phyloP scores from a whole-genome alignment of 208 protist genomes.

The Angomonas deanei region DNA sequence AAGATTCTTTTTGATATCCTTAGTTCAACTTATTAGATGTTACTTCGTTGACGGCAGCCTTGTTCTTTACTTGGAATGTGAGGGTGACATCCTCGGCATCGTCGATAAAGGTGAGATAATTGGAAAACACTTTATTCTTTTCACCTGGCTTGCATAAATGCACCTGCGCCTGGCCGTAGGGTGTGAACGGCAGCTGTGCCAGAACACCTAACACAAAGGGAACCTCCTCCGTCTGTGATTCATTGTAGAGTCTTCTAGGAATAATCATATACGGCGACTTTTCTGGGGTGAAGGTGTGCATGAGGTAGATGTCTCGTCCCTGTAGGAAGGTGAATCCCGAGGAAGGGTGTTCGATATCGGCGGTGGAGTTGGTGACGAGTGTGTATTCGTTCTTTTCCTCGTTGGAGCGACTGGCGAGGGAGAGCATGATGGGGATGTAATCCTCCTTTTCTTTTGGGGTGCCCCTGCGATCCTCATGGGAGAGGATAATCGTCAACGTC shows the following conservation, averaged over 20 bases:
- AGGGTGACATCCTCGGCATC: slow-evolving; percentile 21
- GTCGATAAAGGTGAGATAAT: slow-evolving; percentile 38
- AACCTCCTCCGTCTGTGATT: slow-evolving; percentile 10
- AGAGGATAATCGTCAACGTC: slow-evolving; percentile 36
- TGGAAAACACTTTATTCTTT: slow-evolving; percentile 41
- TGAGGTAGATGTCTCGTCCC: slow-evolving; percentile 39
- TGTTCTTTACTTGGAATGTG: slow-evolving; percentile 5
- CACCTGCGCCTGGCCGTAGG: slow-evolving; percentile 31
- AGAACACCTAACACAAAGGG: slow-evolving; percentile 32
- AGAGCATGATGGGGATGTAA: slow-evolving; percentile 50
- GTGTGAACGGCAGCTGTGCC: slow-evolving; percentile 29
- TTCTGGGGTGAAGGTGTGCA: slow-evolving; percentile 44
- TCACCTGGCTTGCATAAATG: slow-evolving; percentile 24
- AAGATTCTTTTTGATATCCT: background rate
- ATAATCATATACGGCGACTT: slow-evolving; percentile 46
- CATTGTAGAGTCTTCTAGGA: slow-evolving; percentile 27
- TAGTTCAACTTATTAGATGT: background rate
- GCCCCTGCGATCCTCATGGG: slow-evolving; percentile 35
- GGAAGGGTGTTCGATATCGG: slow-evolving; percentile 28
- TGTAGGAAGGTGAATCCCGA: slow-evolving; percentile 38
- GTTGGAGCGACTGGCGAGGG: slow-evolving; percentile 20
- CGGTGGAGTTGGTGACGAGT: slow-evolving; percentile 25
- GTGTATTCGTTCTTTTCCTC: slow-evolving; percentile 16
- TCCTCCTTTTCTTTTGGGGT: slow-evolving; percentile 25
- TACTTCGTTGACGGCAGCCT: background rate